phyloP scores from a whole-genome alignment of 2,329 filamentous ascomycete species.

The Diplodia sapinea region DNA sequence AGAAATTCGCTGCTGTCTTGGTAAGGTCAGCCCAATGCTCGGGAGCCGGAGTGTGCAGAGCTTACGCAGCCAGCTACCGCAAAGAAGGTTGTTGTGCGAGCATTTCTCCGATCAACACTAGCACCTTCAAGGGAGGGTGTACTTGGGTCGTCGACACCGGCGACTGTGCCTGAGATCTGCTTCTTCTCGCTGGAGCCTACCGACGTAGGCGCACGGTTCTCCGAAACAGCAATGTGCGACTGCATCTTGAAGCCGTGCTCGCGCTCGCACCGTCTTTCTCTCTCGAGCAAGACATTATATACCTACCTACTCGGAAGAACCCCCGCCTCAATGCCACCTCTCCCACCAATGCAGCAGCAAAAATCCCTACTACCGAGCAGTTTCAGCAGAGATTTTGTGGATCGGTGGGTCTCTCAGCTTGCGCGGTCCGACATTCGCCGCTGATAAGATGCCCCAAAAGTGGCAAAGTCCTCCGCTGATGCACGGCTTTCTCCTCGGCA shows the following conservation, averaged over 20 bases:
- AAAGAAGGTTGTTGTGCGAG: slow-evolving; percentile 11
- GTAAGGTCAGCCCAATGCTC: background rate
- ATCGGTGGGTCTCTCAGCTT: slow-evolving; percentile 13
- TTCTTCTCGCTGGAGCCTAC: background rate
- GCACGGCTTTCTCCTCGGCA: slow-evolving; percentile 13
- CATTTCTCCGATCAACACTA: background rate
- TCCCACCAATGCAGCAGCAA: background rate
- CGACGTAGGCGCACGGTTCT: background rate
- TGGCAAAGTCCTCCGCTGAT: background rate
- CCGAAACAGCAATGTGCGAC: background rate
- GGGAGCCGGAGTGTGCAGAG: background rate
- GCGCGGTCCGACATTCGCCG: slow-evolving; percentile 18
- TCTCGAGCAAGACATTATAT: background rate
- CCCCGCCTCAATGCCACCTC: background rate
- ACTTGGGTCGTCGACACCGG: background rate
- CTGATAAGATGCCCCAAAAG: slow-evolving; percentile 7
- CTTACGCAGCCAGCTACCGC: slow-evolving; percentile 19
- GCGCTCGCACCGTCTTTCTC: background rate
- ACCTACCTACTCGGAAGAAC: background rate
- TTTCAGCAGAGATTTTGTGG: slow-evolving; percentile 10
- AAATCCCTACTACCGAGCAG: background rate
- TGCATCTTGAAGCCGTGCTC: background rate
- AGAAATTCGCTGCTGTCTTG: slow-evolving; percentile 18
- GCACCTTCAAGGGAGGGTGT: background rate
- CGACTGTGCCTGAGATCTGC: background rate